Percentiles rank a stretch among this genome's conserved stretches.
Conservation (phyloP, 1,284 basidiomycete genomes). For the Cryptococcus hybrid region DNA sequence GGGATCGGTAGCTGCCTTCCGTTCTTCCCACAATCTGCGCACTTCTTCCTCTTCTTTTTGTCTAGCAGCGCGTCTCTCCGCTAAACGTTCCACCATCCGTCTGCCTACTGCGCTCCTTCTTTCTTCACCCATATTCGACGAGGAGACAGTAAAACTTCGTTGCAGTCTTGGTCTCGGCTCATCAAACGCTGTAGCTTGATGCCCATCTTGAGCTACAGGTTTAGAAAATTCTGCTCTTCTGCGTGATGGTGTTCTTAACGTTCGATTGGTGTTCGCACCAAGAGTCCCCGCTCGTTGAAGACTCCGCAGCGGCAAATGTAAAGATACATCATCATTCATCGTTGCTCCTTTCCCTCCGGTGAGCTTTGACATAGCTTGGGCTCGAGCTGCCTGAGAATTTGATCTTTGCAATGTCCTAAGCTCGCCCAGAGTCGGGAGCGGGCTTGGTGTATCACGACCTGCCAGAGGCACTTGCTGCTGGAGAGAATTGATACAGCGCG, state of each 20-base stretch:
- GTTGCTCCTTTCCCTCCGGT: constrained; percentile 39
- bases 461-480: constrained; percentile 5
- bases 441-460: constrained; percentile 41
- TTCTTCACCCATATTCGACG: constrained; percentile 48
- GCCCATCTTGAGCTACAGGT: neutral
- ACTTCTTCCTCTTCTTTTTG: constrained; percentile 42
- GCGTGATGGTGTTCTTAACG: constrained; percentile 17
- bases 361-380: constrained; percentile 47
- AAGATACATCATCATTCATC: constrained; percentile 18
- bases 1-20: constrained; percentile 17
- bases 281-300: constrained; percentile 38
- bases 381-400: constrained; percentile 47
- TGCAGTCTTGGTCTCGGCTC: constrained; percentile 41
- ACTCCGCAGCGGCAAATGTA: constrained; percentile 8
- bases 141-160: constrained; percentile 46
- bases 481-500: constrained; percentile 18
- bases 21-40: constrained; percentile 37
- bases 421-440: constrained; percentile 44
- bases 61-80: constrained; percentile 37
- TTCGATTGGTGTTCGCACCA: constrained; percentile 18
- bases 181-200: constrained; percentile 9
- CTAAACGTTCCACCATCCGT: constrained; percentile 48
- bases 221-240: neutral
- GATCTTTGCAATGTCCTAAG: constrained; percentile 44
- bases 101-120: constrained; percentile 49